Conservation (phyloP, 1,284 basidiomycete genomes). For the Leccinum variabile region DNA sequence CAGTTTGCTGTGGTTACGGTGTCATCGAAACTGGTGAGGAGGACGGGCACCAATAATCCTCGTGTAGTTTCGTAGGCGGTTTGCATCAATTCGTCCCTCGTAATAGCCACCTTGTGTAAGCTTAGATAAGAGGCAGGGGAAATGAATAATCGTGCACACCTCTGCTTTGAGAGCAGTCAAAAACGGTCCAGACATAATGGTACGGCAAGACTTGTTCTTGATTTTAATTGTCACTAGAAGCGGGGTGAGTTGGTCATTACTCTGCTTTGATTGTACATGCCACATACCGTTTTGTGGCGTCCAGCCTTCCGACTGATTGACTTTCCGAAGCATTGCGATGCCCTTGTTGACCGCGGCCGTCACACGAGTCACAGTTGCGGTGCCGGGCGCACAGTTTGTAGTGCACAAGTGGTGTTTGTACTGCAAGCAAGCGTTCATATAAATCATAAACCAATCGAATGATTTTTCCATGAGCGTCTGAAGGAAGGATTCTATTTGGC, state of each 20-base stretch:
- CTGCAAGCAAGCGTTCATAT: not conserved
- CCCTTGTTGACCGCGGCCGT: not conserved
- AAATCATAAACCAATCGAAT: not conserved
- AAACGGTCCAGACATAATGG: not conserved
- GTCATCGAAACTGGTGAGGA: not conserved
- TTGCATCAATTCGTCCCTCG: not conserved
- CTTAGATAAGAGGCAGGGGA: not conserved
- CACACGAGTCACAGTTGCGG: not conserved
- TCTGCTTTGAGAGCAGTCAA: not conserved
- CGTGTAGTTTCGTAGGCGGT: not conserved
- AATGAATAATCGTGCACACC: not conserved
- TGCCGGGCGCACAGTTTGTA: not conserved
- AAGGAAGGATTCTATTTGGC: not conserved
- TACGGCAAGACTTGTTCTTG: not conserved
- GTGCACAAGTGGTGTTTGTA: not conserved
- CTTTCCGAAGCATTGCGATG: not conserved
- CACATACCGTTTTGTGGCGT: not conserved
- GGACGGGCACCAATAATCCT: not conserved
- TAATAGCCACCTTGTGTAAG: not conserved
- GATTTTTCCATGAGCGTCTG: not conserved
- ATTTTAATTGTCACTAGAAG: not conserved
- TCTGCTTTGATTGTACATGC: not conserved
- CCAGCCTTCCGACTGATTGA: not conserved
- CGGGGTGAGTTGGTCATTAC: not conserved
- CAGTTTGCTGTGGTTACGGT: not conserved